phyloP scores from a whole-genome alignment of 257 asterid species.

The Lycium ferocissimum region DNA sequence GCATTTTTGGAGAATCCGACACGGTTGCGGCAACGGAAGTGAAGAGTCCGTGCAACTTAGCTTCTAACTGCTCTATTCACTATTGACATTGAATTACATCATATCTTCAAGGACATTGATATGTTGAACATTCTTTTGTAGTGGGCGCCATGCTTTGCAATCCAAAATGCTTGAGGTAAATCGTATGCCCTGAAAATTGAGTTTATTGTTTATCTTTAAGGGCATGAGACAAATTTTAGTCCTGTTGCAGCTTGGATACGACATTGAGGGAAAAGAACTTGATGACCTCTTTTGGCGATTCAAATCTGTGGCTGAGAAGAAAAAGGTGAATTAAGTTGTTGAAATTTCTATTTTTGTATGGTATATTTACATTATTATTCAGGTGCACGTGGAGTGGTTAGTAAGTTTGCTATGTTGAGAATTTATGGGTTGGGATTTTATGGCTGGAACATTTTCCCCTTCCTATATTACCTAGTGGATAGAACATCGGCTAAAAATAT shows the following conservation, averaged over 20 bases:
- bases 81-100: constrained; percentile 21
- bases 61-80: background rate
- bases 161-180: constrained; percentile 87
- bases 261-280: constrained; percentile 80
- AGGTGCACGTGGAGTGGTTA: background rate
- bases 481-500: background rate
- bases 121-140: constrained; percentile 46
- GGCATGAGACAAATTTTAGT: constrained; percentile 21
- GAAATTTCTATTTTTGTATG: background rate
- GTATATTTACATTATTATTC: constrained; percentile 21
- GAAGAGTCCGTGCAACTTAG: too few relatives aligned
- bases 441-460: background rate
- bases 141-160: constrained; percentile 98
- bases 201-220: background rate
- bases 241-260: constrained; percentile 84
- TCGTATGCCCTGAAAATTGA: constrained; percentile 28
- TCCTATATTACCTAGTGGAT: constrained; percentile 18
- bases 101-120: constrained; percentile 21
- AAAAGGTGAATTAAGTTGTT: constrained; percentile 63
- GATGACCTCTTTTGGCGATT: constrained; percentile 92
- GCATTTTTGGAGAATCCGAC: too few relatives aligned
- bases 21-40: too few relatives aligned
- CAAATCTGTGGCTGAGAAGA: constrained; percentile 90
- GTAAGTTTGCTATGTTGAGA: background rate
- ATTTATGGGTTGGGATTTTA: background rate